These are phyloP conservation scores for Mayamaea pseudoterrestris DNA, from an alignment of 108 stramenopile species.

Conservation along the genomic window DNA sequence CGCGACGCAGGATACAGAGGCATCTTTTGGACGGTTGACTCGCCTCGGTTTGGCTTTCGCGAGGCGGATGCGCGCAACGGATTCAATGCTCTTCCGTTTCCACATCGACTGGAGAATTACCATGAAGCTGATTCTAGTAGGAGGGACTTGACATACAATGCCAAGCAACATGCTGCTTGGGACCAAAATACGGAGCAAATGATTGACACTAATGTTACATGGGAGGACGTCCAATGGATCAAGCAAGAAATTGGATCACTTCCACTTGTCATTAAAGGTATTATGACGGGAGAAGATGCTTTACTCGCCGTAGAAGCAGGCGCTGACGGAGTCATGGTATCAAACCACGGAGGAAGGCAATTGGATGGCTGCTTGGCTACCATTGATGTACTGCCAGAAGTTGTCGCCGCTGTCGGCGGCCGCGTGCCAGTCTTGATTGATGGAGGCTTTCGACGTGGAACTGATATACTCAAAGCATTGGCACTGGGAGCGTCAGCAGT, in stretches of 20 bases:
- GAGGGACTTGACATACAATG: slow-evolving; percentile 34
- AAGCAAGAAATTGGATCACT: slow-evolving; percentile 23
- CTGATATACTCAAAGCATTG: slow-evolving; percentile 76
- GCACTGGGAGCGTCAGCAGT: slow-evolving; percentile 89
- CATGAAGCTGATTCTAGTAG: too few relatives aligned
- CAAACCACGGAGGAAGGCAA: slow-evolving; percentile 90
- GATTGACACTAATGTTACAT: slow-evolving; percentile 62
- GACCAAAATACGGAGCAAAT: slow-evolving; percentile 77
- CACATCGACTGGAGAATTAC: slow-evolving; percentile 64
- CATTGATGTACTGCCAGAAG: slow-evolving; percentile 81
- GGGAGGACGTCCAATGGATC: slow-evolving; percentile 85
- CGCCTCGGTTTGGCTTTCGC: slow-evolving; percentile 75
- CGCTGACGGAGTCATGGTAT: slow-evolving; percentile 85
- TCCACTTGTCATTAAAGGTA: slow-evolving; percentile 84
- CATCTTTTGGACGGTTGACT: slow-evolving; percentile 73
- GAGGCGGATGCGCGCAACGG: slow-evolving; percentile 74
- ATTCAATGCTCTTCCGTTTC: slow-evolving; percentile 59
- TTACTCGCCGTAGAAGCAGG: slow-evolving; percentile 59
- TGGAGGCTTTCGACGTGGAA: slow-evolving; percentile 82
- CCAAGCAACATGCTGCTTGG: slow-evolving; percentile 50
- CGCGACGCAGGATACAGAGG: slow-evolving; percentile 54
- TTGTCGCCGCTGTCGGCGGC: slow-evolving; percentile 62
- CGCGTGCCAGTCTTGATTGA: slow-evolving; percentile 75
- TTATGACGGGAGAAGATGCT: slow-evolving; percentile 92
- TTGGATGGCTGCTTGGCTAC: slow-evolving; percentile 76